Evolutionary conservation across 352 stramenopile species (phyloP).

Genomic region (Phytophthora constricta): DNA sequence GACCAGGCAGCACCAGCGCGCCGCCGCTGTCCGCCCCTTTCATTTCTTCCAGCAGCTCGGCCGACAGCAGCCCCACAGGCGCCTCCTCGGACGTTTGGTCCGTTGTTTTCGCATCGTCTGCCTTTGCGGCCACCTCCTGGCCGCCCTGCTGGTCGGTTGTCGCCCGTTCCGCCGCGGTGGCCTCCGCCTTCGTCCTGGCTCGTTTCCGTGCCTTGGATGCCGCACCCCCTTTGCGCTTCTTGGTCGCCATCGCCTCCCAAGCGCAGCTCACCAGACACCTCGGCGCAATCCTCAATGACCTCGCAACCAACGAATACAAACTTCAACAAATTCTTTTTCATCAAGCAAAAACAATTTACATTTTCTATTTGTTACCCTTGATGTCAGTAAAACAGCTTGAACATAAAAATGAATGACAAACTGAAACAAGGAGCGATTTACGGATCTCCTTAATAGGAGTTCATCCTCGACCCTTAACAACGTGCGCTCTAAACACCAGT

Average conservation of each 20-base stretch:
- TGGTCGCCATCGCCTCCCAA: conserved; percentile 45
- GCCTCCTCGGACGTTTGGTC: conserved; percentile 8
- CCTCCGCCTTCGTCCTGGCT: conserved; percentile 29
- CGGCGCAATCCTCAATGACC: no score
- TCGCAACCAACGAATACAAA: no score
- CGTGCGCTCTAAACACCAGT: background rate
- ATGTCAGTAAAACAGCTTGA: no score
- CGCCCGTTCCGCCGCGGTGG: conserved; percentile 10
- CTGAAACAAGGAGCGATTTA: no score
- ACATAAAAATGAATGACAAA: no score
- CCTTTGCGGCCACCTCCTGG: conserved; percentile 21
- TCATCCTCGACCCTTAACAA: conserved; percentile 2
- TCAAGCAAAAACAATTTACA: no score
- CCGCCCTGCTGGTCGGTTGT: conserved; percentile 14
- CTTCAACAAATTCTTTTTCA: no score
- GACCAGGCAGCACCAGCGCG: conserved; percentile 65
- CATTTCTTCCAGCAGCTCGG: conserved; percentile 71
- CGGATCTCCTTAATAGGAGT: no score
- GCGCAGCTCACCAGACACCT: conserved; percentile 14
- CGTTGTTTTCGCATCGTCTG: conserved; percentile 24
- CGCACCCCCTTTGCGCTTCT: conserved; percentile 66
- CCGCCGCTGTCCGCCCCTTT: conserved; percentile 58
- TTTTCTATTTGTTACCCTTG: no score
- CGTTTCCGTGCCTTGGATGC: conserved; percentile 55
- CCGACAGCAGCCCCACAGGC: conserved; percentile 62